Conservation (phyloP, 116 monocot genomes). For the Zostera marina region DNA sequence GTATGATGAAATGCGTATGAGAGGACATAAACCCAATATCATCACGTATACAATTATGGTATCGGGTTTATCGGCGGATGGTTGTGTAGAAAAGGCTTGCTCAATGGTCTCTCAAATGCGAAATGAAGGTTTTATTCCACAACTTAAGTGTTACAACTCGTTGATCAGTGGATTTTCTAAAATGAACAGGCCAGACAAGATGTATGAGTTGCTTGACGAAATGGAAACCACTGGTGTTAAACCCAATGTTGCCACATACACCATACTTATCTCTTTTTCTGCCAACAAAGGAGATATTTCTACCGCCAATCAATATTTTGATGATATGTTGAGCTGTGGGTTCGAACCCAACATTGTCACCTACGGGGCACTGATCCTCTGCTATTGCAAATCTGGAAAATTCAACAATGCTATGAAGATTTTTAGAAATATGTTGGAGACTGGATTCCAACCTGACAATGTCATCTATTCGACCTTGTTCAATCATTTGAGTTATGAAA, state of each 20-base stretch:
- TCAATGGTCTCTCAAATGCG: slow-evolving; percentile 38
- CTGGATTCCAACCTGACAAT: slow-evolving; percentile 22
- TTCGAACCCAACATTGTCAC: slow-evolving; percentile 45
- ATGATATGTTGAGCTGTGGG: slow-evolving; percentile 34
- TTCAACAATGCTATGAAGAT: slow-evolving; percentile 35
- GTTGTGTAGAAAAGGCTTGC: slow-evolving; percentile 43
- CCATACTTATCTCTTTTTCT: slow-evolving; percentile 45
- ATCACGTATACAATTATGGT: slow-evolving; percentile 55
- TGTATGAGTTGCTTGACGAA: slow-evolving; percentile 32
- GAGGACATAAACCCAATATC: slow-evolving; percentile 42
- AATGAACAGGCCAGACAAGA: slow-evolving; percentile 45
- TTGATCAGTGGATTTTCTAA: slow-evolving; percentile 64
- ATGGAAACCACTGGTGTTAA: slow-evolving; percentile 31
- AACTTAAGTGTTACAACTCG: slow-evolving; percentile 57
- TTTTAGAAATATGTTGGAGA: slow-evolving; percentile 30
- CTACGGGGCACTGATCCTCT: slow-evolving; percentile 66
- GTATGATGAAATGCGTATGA: slow-evolving; percentile 52
- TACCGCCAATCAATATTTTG: slow-evolving; percentile 27
- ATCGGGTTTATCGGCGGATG: slow-evolving; percentile 49
- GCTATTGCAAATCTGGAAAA: slow-evolving; percentile 47
- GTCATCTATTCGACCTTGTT: slow-evolving; percentile 63
- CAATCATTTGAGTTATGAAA: slow-evolving; percentile 23
- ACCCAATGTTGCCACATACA: slow-evolving; percentile 67
- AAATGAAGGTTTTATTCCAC: slow-evolving; percentile 31
- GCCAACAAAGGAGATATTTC: slow-evolving; percentile 40